Evolutionary conservation across 345 rosid genomes (phyloP).

Genomic region (Turnera subulata): DNA sequence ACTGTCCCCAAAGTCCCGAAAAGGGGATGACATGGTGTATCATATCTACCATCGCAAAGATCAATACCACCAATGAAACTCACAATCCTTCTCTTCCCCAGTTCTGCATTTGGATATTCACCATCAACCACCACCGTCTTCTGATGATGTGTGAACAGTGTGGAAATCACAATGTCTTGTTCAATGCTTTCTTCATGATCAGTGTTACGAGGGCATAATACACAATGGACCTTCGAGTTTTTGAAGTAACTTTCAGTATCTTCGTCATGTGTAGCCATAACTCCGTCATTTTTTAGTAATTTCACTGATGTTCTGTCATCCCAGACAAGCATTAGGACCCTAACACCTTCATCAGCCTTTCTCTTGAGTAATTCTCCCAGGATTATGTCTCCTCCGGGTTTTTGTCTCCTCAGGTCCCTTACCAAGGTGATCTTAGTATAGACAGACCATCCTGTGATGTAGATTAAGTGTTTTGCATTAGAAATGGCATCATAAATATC

Average conservation of each 20-base stretch:
- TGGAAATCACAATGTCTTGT: slow-evolving; percentile 37
- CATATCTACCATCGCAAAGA: slow-evolving; percentile 55
- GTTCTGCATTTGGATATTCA: slow-evolving; percentile 17
- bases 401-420: slow-evolving; percentile 35
- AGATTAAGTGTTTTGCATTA: slow-evolving; percentile 45
- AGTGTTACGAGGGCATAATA: slow-evolving; percentile 52
- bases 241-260: slow-evolving; percentile 43
- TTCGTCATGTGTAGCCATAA: slow-evolving; percentile 59
- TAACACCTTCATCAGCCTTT: slow-evolving; percentile 49
- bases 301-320: slow-evolving; percentile 49
- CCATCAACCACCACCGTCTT: slow-evolving; percentile 45
- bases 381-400: slow-evolving; percentile 31
- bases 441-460: slow-evolving; percentile 56
- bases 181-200: slow-evolving; percentile 34
- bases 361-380: slow-evolving; percentile 51
- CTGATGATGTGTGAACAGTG: slow-evolving; percentile 59
- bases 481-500: slow-evolving; percentile 44
- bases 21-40: slow-evolving; percentile 39
- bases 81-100: slow-evolving; percentile 31
- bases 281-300: slow-evolving; percentile 46
- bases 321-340: slow-evolving; percentile 58
- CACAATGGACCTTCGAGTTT: slow-evolving; percentile 38
- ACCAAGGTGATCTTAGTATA: slow-evolving; percentile 37
- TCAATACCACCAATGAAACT: slow-evolving; percentile 62
- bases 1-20: slow-evolving; percentile 32